Conservation (phyloP, 2,329 filamentous ascomycete genomes). For the Colletotrichum sp. region DNA sequence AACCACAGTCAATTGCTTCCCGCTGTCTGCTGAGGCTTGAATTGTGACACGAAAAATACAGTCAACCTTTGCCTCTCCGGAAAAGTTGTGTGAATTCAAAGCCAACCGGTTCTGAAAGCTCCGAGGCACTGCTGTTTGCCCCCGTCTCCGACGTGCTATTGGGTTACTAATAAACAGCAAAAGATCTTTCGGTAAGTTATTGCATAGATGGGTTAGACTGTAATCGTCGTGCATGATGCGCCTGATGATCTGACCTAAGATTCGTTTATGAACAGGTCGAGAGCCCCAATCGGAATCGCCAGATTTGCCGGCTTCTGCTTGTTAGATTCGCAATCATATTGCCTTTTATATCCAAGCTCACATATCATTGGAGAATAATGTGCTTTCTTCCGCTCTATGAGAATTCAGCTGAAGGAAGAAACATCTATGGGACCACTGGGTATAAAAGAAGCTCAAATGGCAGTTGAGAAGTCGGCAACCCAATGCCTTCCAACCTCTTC, state of each 20-base stretch:
- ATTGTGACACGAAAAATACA: neutral
- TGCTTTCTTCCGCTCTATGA: neutral
- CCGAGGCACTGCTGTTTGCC: neutral
- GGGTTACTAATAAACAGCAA: accelerated
- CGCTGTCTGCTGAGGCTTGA: neutral
- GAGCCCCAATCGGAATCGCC: no score
- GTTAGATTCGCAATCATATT: neutral
- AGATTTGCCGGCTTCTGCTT: neutral
- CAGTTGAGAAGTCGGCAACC: neutral
- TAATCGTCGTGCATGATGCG: neutral
- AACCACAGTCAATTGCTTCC: neutral
- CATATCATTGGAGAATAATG: neutral
- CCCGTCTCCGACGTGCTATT: neutral
- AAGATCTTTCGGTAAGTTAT: accelerated
- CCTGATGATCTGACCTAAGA: neutral
- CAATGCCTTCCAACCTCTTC: neutral
- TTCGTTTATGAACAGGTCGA: accelerated
- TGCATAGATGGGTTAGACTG: accelerated
- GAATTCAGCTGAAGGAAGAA: accelerated
- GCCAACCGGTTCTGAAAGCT: neutral
- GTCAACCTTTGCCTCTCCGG: neutral
- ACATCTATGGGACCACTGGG: accelerated
- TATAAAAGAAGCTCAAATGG: neutral
- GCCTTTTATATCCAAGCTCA: neutral
- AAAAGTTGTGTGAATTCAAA: neutral